Percentiles rank a stretch among this genome's conserved stretches.
Evolutionary conservation across 176 grass and related monocot genomes (phyloP).

Genomic region (Aegilops longissima): DNA sequence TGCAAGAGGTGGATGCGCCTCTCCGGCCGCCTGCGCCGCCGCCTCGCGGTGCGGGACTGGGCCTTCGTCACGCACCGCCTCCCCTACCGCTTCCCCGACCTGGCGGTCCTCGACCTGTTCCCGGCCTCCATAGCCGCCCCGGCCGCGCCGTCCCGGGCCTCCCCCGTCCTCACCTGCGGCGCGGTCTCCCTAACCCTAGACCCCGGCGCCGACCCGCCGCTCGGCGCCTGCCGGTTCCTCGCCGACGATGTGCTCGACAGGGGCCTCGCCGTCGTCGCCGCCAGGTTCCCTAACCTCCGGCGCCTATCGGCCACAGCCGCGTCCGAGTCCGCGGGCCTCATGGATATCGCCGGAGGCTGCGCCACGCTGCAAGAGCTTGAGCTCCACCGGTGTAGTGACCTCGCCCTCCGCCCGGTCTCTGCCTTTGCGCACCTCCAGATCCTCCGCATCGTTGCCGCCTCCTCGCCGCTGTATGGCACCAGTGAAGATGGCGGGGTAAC

Average conservation of each 20-base stretch:
- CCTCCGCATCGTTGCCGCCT: slow-evolving; percentile 60
- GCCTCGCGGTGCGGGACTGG: slow-evolving; percentile 74
- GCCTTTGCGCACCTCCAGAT: slow-evolving; percentile 91
- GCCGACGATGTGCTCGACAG: slow-evolving; percentile 53
- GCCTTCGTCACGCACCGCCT: slow-evolving; percentile 70
- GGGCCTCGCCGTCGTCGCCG: slow-evolving; percentile 54
- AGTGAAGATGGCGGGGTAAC: slow-evolving; percentile 58
- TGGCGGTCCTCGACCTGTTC: slow-evolving; percentile 80
- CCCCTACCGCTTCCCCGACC: slow-evolving; percentile 61
- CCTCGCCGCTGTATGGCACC: slow-evolving; percentile 47
- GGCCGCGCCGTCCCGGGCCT: slow-evolving; percentile 6
- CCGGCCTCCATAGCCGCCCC: slow-evolving; percentile 62
- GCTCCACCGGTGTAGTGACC: slow-evolving; percentile 82
- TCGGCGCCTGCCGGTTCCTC: slow-evolving; percentile 59
- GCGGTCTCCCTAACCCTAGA: slow-evolving; percentile 61
- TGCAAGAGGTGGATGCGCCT: slow-evolving; percentile 83
- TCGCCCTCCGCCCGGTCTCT: slow-evolving; percentile 77
- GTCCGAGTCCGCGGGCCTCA: slow-evolving; percentile 57
- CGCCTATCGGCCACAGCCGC: slow-evolving; percentile 60
- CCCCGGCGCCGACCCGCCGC: slow-evolving; percentile 41
- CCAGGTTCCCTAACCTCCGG: slow-evolving; percentile 58
- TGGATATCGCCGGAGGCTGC: slow-evolving; percentile 66
- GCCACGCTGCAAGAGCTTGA: slow-evolving; percentile 74
- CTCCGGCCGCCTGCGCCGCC: slow-evolving; percentile 66
- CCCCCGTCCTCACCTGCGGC: slow-evolving; percentile 57